Evolutionary conservation across 1,139 yeast genomes (phyloP), one percentile per base, ranked within the genome.

Genomic region (Scheffersomyces insectosa): DNA sequence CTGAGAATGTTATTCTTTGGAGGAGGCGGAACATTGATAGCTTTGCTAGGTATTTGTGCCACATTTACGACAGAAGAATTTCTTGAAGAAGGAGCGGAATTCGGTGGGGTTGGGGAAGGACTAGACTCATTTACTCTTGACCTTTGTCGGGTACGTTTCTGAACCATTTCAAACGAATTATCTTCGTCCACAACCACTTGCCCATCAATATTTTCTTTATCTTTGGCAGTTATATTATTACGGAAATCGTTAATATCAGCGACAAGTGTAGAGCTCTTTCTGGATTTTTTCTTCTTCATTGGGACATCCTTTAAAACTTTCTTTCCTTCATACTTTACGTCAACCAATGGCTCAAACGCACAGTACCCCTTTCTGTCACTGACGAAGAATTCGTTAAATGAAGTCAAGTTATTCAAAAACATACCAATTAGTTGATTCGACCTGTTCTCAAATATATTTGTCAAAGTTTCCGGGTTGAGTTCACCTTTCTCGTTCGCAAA

Each of bases 331-430:
- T 56, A 47, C 41, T 62, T 66, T 3, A 65, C 51, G 55, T 80
- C 84, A 40, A 80, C 57, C 37, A 79, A 54, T 2, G 88, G 84
- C 32, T 67, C 75, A 51, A 82, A 80, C 1, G 66, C 56, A 30
- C 47, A 29, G 40, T 49, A 67, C 0, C 77, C 77, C 41, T 65
- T 66, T 3, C 69, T 63, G 46, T 75, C 72, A 46, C 68, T 74
- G 60, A 84, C 72, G 49, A 80, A 85, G 2, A 60, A 55, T 30
- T 70, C 75, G 50, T 84, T 82, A 54, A 72, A 82, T 0, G 45
- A 55, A 1, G 56, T 50, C 3, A 66, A 46, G 46, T 79, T 68
- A 7, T 48, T 48, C 4, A 74, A 47, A 47, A 76, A 79, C 11
- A 55, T 49, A 3, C 48, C 48, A n/a, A 70, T 36, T 27, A 68